These are phyloP conservation scores for Arbutus unedo DNA, from an alignment of 148 eudicot genomes.

Conservation along the genomic window DNA sequence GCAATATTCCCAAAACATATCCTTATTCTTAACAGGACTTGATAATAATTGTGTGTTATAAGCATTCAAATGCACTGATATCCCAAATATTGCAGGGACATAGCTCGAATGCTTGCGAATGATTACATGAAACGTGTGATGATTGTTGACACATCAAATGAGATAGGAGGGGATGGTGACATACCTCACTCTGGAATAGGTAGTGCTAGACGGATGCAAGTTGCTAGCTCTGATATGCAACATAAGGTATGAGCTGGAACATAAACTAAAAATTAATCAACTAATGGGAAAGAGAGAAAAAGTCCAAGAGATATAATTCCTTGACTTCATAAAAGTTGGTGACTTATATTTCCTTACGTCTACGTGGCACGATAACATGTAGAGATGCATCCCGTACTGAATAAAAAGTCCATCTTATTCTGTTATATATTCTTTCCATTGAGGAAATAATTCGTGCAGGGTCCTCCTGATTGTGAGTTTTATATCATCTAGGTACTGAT, in stretches of 20 bases:
- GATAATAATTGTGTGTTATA: not conserved
- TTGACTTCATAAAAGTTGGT: not conserved
- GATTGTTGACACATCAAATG: constrained; percentile 99
- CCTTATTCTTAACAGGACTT: too few relatives aligned
- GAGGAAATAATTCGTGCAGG: not conserved
- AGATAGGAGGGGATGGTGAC: constrained; percentile 99
- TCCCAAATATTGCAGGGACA: constrained; percentile 54
- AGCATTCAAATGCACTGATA: not conserved
- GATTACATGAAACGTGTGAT: constrained; percentile 84
- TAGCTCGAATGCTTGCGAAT: constrained; percentile 95
- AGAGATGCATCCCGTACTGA: constrained; percentile 11
- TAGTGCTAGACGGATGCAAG: constrained; percentile 95
- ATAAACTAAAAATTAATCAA: not conserved
- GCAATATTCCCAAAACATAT: too few relatives aligned
- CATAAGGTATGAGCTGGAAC: constrained; percentile 54
- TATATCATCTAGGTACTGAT: constrained; percentile 63
- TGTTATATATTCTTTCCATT: not conserved
- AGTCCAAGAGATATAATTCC: not conserved
- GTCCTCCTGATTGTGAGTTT: constrained; percentile 8
- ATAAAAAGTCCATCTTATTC: not conserved
- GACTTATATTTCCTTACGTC: not conserved
- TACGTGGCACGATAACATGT: not conserved
- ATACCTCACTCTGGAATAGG: constrained; percentile 98
- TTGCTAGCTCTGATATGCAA: constrained; percentile 78
- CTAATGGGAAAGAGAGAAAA: not conserved